Percentiles rank a stretch among this genome's conserved stretches.
Evolutionary conservation across 2,329 filamentous ascomycete species (phyloP).

Genomic region (Beauveria varroae): DNA sequence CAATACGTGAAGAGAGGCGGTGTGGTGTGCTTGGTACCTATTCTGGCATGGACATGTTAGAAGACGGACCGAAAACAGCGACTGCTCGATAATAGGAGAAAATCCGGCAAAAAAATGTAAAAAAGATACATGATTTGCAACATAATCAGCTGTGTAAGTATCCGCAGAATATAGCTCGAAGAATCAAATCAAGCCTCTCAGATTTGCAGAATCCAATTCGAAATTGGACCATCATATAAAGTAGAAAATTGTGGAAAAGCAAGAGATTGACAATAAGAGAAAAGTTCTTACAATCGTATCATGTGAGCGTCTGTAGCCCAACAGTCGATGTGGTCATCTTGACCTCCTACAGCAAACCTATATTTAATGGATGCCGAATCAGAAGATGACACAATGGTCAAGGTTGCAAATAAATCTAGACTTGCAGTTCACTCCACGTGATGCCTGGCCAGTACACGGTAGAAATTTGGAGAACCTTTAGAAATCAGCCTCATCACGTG

Average conservation of each 20-base stretch:
- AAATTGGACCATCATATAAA: conserved; percentile 30
- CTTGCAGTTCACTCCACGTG: background rate
- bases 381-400: background rate
- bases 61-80: background rate
- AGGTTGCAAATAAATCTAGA: background rate
- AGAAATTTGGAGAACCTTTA: background rate
- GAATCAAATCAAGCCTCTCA: conserved; percentile 28
- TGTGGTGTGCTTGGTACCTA: background rate
- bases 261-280: background rate
- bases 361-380: background rate
- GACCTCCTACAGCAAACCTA: no score
- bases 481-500: conserved; percentile 9
- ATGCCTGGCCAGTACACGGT: background rate
- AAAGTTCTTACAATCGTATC: background rate
- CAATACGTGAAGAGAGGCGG: conserved; percentile 27
- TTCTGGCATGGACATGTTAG: background rate
- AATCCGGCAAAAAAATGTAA: background rate
- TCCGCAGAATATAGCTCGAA: conserved; percentile 18
- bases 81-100: no score
- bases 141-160: conserved; percentile 12
- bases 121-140: background rate
- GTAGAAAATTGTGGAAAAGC: background rate
- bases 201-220: conserved; percentile 43
- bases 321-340: no score
- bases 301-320: background rate